These are phyloP conservation scores for Rhizopogon salebrosus DNA, from an alignment of 768 basidiomycete species.

Conservation along the genomic window DNA sequence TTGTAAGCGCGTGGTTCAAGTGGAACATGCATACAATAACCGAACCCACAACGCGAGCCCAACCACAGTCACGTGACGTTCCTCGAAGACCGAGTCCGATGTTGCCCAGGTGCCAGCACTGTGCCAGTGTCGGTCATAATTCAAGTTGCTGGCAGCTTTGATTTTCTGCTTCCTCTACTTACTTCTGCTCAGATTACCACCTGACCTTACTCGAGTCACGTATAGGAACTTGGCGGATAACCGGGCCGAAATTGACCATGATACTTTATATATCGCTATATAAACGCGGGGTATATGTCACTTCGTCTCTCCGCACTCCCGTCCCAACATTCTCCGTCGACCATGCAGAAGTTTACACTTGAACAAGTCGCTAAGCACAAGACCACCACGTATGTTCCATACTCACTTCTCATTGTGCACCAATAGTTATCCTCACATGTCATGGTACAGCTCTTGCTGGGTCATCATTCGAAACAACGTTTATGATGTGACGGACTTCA, in stretches of 20 bases:
- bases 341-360: conserved; percentile 40
- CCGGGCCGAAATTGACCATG: conserved; percentile 2
- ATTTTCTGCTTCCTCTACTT: not conserved
- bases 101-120: too few species aligned
- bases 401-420: not conserved
- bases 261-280: conserved; percentile 1
- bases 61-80: conserved; percentile 29
- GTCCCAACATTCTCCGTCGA: not conserved
- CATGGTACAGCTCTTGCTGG: conserved; percentile 80
- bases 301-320: not conserved
- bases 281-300: not conserved
- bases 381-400: conserved; percentile 36
- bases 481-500: conserved; percentile 84
- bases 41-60: conserved; percentile 49
- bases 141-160: too few species aligned
- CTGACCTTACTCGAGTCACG: not conserved
- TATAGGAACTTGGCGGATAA: not conserved
- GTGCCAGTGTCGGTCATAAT: too few species aligned
- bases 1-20: conserved; percentile 33
- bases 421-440: conserved; percentile 5
- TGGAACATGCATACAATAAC: conserved; percentile 40
- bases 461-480: conserved; percentile 74
- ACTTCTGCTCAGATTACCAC: not conserved
- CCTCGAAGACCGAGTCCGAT: too few species aligned
- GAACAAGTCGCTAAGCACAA: conserved; percentile 60